phyloP scores from a whole-genome alignment of 345 rosid genomes.

The Populus ilicifolia region DNA sequence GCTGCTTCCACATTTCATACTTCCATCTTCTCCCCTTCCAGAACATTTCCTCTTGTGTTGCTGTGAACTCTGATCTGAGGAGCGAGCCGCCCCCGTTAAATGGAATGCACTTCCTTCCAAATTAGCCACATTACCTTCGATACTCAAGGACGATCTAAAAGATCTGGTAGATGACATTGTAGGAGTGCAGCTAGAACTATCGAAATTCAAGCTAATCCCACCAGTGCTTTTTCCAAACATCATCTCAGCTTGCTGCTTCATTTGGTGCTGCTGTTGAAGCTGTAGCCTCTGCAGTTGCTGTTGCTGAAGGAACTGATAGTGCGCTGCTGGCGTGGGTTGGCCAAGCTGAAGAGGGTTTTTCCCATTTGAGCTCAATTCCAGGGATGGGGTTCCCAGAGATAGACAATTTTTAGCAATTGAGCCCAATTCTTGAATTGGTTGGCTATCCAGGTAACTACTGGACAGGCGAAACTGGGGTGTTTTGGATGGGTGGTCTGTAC shows the following conservation, averaged over 20 bases:
- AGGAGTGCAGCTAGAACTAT: conserved; percentile 73
- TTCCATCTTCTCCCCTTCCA: conserved; percentile 62
- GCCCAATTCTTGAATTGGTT: conserved; percentile 41
- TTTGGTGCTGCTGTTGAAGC: conserved; percentile 49
- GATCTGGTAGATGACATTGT: conserved; percentile 70
- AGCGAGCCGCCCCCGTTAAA: conserved; percentile 51
- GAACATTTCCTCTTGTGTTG: conserved; percentile 62
- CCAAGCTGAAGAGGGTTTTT: conserved; percentile 50
- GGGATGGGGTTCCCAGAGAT: conserved; percentile 45
- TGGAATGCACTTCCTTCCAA: conserved; percentile 52
- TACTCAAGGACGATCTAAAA: conserved; percentile 69
- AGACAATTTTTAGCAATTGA: conserved; percentile 50
- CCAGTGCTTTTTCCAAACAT: conserved; percentile 59
- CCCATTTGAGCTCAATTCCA: conserved; percentile 50
- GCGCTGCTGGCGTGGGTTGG: conserved; percentile 43
- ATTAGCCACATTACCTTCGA: conserved; percentile 69
- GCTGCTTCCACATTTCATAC: conserved; percentile 60
- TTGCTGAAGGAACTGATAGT: conserved; percentile 42
- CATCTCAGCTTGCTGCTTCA: conserved; percentile 73
- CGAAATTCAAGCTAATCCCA: conserved; percentile 67
- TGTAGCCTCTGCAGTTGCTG: conserved; percentile 48
- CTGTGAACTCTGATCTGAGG: conserved; percentile 64
- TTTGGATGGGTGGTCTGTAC: conserved; percentile 38
- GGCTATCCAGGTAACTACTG: conserved; percentile 30
- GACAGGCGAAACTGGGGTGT: conserved; percentile 41